These are phyloP conservation scores for Aphanomyces invadans DNA, from an alignment of 352 stramenopile species.

Conservation along the genomic window DNA sequence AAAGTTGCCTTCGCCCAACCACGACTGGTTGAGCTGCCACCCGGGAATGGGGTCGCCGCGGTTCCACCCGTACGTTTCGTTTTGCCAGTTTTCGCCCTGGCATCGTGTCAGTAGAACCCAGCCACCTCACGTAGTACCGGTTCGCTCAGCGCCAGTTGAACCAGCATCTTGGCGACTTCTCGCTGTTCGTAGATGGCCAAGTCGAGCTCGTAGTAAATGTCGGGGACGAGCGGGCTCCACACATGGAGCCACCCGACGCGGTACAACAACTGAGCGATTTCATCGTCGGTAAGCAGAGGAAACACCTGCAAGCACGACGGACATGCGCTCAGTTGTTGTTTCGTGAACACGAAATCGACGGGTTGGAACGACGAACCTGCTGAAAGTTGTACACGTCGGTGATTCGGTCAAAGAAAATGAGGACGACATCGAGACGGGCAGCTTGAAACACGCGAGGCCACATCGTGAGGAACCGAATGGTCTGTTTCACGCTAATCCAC, in stretches of 20 bases:
- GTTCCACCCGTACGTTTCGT: slow-evolving; percentile 67
- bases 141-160: slow-evolving; percentile 70
- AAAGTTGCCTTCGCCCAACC: slow-evolving; percentile 71
- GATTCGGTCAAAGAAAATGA: slow-evolving; percentile 22
- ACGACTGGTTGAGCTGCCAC: slow-evolving; percentile 75
- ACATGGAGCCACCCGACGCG: slow-evolving; percentile 66
- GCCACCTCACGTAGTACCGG: slow-evolving; percentile 29
- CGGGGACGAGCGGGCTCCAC: slow-evolving; percentile 51
- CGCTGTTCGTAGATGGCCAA: slow-evolving; percentile 62
- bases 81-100: slow-evolving; percentile 64
- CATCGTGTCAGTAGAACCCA: not conserved
- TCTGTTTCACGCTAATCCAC: slow-evolving; percentile 61
- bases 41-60: slow-evolving; percentile 67
- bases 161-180: slow-evolving; percentile 60
- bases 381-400: slow-evolving; percentile 25
- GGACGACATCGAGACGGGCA: slow-evolving; percentile 22
- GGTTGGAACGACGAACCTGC: not conserved
- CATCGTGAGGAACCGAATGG: slow-evolving; percentile 36
- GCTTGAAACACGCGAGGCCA: slow-evolving; percentile 42
- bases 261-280: slow-evolving; percentile 21
- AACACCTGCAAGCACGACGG: slow-evolving; percentile 1
- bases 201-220: slow-evolving; percentile 75
- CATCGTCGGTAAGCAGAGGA: slow-evolving; percentile 16
- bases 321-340: too few species aligned
- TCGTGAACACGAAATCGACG: not conserved